Evolutionary conservation across 805 yeast species (phyloP), one percentile per base, ranked within the genome.

Genomic region (Candida ipomoeae): DNA sequence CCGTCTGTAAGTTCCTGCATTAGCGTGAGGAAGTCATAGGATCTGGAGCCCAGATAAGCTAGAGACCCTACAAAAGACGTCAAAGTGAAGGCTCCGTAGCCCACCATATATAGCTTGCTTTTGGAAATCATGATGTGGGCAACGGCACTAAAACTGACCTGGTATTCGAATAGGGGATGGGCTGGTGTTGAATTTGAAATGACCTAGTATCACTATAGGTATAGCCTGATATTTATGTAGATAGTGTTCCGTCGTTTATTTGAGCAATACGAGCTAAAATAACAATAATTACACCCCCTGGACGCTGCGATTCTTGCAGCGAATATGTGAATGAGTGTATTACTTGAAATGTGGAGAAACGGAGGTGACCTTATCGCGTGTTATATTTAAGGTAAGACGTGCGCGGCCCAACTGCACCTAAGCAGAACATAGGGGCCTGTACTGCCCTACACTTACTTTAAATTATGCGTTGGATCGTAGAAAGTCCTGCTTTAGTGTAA

Each of bases 1-100:
- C 51, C 51, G 29, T 48, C 51, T 6, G 61, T 57, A 33, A 59
- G 55, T 23, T 59, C 60, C 31, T 50, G 54, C 46, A 54, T 36
- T 15, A 57, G 48, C 15, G 56, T 51, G 47, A 54, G 50, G 29
- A 48, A 52, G 31, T 57, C 61, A 36, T 47, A 48, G 3, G 58
- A 48, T 5, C 40, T 50, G 6, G 54, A 47, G 10, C 52, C 53
- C 57, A 52, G 55, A 40, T 46, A 40, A 8, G 32, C 44, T 13
- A 57, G 42, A 20, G 58, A 51, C 1, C 32, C 34, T 6, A 46
- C 50, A 29, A 57, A 57, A 3, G 51, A 47, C 5, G 49, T 17
- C 8, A 53, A 38, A 41, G 56, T 57, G 45, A 55, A 51, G 20
- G 49, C 50, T n/a, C 52, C 53, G 32, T 57, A 53, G 40, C 50